Evolutionary conservation across 257 asterid species (phyloP), one percentile per base, ranked within the genome.

Genomic region (Echites panduratus): DNA sequence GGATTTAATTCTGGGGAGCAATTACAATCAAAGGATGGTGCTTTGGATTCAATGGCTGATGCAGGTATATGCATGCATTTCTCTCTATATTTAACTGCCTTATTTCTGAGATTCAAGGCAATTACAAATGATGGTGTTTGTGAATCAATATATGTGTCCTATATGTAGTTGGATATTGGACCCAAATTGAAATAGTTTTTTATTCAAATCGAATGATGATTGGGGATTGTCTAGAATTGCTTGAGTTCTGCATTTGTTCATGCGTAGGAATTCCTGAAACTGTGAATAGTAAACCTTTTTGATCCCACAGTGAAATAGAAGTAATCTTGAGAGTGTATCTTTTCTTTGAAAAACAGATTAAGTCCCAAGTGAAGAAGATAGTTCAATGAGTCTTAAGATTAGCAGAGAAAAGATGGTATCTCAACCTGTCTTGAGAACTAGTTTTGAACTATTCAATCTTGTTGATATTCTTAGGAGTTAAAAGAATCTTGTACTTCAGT

Each of bases 1-100:
- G 87, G 84, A 78, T 73, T 85, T 65, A 82, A 79, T 67, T 75
- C 85, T 9, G 83, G 84, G 73, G 87, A 80, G 75, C 90, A 86
- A 77, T 56, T 68, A 50, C 95, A 69, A 67, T 68, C 89, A 0
- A 85, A 83, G 73, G 87, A 82, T 69, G 81, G 83, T 65, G 79
- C 83, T 52, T 77, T 84, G 84, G 83, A 86, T 72, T 74, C 93
- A 40, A 72, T 89, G 75, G 89, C 97, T 32, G 87, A 87, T 53
- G 79, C 88, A 26, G 96, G 96, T 92, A 85, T 71, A 10, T 50
- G 29, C 20, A 5, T 64, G 58, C 67, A 27, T 43, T 40, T 22
- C 24, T 53, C 52, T 27, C 12, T 26, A 32, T 76, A 10, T n/a
- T 40, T 20, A 48, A 32, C 41, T 75, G 62, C 5, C 29, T 59